Evolutionary conservation across 2,329 filamentous ascomycete genomes (phyloP).

Genomic region (Aspergillus clavatus): DNA sequence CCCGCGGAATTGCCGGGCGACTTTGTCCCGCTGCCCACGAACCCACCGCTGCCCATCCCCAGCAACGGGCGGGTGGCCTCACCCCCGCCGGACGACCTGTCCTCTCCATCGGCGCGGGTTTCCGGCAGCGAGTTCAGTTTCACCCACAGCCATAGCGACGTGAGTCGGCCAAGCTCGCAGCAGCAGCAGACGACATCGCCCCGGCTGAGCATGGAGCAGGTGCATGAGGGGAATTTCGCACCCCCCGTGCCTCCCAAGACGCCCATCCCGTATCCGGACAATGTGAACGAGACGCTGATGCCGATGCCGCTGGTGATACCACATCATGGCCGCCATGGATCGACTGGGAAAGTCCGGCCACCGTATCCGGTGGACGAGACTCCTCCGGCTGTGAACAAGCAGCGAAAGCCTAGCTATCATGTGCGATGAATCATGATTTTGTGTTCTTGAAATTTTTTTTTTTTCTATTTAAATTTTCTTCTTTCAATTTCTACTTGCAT

Average conservation of each 20-base stretch:
- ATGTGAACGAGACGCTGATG: conserved; percentile 30
- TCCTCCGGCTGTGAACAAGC: conserved; percentile 79
- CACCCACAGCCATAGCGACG: conserved; percentile 37
- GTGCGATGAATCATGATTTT: conserved; percentile 40
- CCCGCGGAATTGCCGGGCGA: conserved; percentile 49
- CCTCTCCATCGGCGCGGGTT: conserved; percentile 22
- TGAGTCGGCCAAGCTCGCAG: conserved; percentile 25
- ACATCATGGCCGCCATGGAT: conserved; percentile 8
- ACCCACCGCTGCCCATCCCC: conserved; percentile 12
- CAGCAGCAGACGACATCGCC: conserved; percentile 25
- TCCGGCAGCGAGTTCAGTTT: conserved; percentile 22
- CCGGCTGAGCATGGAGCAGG: conserved; percentile 33
- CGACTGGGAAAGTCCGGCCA: conserved; percentile 39
- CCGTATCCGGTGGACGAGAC: conserved; percentile 80
- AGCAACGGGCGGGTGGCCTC: conserved; percentile 17
- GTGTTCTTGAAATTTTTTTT: too few species aligned
- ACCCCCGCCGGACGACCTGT: conserved; percentile 28
- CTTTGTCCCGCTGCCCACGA: conserved; percentile 27
- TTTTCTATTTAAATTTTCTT: too few species aligned
- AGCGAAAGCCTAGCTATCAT: conserved; percentile 73
- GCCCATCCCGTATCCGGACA: conserved; percentile 55
- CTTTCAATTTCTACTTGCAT: too few species aligned
- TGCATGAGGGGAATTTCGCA: conserved; percentile 37
- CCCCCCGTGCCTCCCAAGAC: conserved; percentile 75
- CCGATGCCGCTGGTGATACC: conserved; percentile 33